Evolutionary conservation across 2,329 filamentous ascomycete genomes (phyloP), one percentile per base, ranked within the genome.

Genomic region (Bipolaris zeicola): DNA sequence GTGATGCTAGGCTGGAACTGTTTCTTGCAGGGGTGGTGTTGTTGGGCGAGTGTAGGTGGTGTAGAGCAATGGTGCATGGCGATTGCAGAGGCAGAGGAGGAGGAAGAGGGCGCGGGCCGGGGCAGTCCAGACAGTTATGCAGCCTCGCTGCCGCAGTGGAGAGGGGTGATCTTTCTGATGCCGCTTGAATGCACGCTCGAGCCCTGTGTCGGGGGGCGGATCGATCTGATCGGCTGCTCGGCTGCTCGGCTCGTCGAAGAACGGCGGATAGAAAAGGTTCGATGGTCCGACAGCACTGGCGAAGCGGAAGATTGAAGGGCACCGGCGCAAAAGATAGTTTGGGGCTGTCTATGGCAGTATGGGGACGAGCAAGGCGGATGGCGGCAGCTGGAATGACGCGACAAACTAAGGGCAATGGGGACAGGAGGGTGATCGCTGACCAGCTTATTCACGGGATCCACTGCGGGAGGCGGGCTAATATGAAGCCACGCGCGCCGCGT

Each of bases 1-100:
- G 76, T 79, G 57, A 81, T 80, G 47, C 76, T 74, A 11, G 79
- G 78, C 64, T 80, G 79, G 69, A 73, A 80, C 52, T 69, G 77
- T 50, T 77, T 73, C 69, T 81, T 81, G 63, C 67, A 71, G 55
- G 71, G 65, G 65, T 75, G 65, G 65, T 75, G 74, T 48, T 58
- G 56, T 50, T 64, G 26, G 8, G 26, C 26, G 26, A 28, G 26
- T 7, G 26, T 48, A 41, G 68, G 71, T 52, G 55, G 63, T 36
- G 58, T 48, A 20, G 37, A 34, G 58, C 49, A 48, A 46, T 36
- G 26, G 41, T 50, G 57, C 60, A 60, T 54, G 60, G 61, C 54
- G 60, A 57, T 50, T 51, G 24, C 41, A 26, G 26, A 31, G 34
- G 10, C n/a, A 20, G 37, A 14, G 20, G 44, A 49, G 16, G 52